Percentiles rank a stretch among this genome's conserved stretches.
These are phyloP conservation scores for Agroathelia rolfsii DNA, from an alignment of 1,284 basidiomycete genomes.

Conservation along the genomic window DNA sequence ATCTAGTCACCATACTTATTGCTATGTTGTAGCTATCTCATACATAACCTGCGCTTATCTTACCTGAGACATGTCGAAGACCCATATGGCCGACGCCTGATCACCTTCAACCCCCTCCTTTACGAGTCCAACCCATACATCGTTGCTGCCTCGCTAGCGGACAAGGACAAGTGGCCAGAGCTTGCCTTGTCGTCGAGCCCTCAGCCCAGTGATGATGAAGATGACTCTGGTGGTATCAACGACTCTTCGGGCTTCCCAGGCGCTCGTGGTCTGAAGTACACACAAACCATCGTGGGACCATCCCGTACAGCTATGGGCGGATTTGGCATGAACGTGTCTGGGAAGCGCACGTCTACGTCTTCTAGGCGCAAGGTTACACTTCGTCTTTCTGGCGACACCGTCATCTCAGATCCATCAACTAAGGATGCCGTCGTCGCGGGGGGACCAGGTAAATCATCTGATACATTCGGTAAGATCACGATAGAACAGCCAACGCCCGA, in stretches of 20 bases:
- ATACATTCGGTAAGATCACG: too few relatives aligned
- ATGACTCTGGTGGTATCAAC: slow-evolving; percentile 21
- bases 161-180: slow-evolving; percentile 77
- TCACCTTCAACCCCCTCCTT: slow-evolving; percentile 65
- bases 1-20: too few relatives aligned
- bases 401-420: slow-evolving; percentile 8
- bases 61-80: slow-evolving; percentile 86
- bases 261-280: slow-evolving; percentile 63
- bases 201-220: slow-evolving; percentile 58
- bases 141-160: slow-evolving; percentile 65
- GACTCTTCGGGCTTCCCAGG: slow-evolving; percentile 43
- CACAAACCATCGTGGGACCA: slow-evolving; percentile 76
- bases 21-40: slow-evolving; percentile 86
- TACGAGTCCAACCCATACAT: slow-evolving; percentile 77
- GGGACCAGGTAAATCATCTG: too few relatives aligned
- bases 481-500: not conserved
- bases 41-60: slow-evolving; percentile 76
- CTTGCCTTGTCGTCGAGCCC: slow-evolving; percentile 61
- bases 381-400: slow-evolving; percentile 22
- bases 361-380: too few relatives aligned
- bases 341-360: slow-evolving; percentile 40
- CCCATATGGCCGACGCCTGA: slow-evolving; percentile 69
- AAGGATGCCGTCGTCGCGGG: too few relatives aligned
- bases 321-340: slow-evolving; percentile 60
- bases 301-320: slow-evolving; percentile 45